Percentiles rank a stretch among this genome's conserved stretches.
These are phyloP conservation scores for Aspergillus pseudotamarii DNA, from an alignment of 2,329 filamentous ascomycete genomes.

Conservation along the genomic window DNA sequence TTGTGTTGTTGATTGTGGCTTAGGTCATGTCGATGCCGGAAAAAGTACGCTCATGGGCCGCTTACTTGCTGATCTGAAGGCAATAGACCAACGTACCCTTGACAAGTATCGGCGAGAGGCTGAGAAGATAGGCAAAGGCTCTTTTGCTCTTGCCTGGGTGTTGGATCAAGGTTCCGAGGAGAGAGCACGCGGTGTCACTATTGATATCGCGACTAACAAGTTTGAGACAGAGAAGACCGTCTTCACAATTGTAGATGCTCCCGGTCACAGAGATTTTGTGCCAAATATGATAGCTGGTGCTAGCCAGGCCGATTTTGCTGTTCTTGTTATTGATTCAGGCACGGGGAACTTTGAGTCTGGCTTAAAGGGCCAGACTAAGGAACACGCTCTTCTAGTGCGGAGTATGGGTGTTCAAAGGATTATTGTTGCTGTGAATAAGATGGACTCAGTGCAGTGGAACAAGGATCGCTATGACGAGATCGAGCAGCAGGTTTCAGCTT, in stretches of 20 bases:
- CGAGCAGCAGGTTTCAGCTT: conserved; percentile 76
- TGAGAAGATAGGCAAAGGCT: conserved; percentile 88
- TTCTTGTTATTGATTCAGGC: conserved; percentile 89
- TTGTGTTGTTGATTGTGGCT: conserved; percentile 25
- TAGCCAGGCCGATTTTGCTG: conserved; percentile 92
- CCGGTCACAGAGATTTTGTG: conserved; percentile 92
- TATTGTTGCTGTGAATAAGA: conserved; percentile 92
- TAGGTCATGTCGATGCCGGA: conserved; percentile 94
- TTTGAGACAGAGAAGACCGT: conserved; percentile 86
- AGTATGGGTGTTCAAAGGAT: conserved; percentile 89
- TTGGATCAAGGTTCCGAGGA: conserved; percentile 92
- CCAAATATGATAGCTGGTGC: conserved; percentile 99
- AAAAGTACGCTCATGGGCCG: conserved; percentile 98
- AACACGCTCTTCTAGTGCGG: conserved; percentile 85
- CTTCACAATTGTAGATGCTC: conserved; percentile 94
- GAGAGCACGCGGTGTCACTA: conserved; percentile 85
- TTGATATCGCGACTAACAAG: conserved; percentile 92
- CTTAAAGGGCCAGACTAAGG: conserved; percentile 88
- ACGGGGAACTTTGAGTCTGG: conserved; percentile 93
- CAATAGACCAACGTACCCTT: conserved; percentile 83
- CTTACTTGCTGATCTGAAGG: conserved; percentile 83
- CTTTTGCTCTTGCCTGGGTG: conserved; percentile 96
- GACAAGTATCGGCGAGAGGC: conserved; percentile 88
- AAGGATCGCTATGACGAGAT: conserved; percentile 84
- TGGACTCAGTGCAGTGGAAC: conserved; percentile 85